These are phyloP conservation scores for Termitomyces sp. DNA, from an alignment of 768 basidiomycete species.

Conservation along the genomic window DNA sequence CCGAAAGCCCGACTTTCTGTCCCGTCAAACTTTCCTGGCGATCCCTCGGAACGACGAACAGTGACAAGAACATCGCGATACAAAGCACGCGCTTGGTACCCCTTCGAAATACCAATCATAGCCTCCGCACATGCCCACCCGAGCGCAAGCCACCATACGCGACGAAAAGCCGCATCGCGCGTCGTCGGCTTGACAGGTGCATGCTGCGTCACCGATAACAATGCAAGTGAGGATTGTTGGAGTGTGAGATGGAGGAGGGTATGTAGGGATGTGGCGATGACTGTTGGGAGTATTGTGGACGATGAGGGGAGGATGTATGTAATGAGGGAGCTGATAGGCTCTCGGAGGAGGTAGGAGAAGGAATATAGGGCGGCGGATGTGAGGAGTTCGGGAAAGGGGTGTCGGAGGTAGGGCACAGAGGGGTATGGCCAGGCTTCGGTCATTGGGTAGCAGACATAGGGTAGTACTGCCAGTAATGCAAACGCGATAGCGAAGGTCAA, in stretches of 20 bases:
- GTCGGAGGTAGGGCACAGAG: slow-evolving; percentile 50
- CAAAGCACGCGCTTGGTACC: slow-evolving; percentile 62
- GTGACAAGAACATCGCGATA: slow-evolving; percentile 68
- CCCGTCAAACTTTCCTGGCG: not conserved
- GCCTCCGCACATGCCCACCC: slow-evolving; percentile 76
- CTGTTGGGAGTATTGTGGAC: slow-evolving; percentile 20
- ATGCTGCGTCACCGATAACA: slow-evolving; percentile 48
- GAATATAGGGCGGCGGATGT: slow-evolving; percentile 60
- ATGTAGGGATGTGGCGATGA: slow-evolving; percentile 40
- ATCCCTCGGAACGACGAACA: slow-evolving; percentile 14
- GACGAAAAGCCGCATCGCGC: slow-evolving; percentile 53
- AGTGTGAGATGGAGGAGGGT: slow-evolving; percentile 49
- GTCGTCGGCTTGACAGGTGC: slow-evolving; percentile 45
- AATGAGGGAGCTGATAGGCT: slow-evolving; percentile 40
- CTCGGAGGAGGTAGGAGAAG: slow-evolving; percentile 50
- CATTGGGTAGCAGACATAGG: slow-evolving; percentile 44
- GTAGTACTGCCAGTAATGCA: slow-evolving; percentile 46
- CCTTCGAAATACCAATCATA: slow-evolving; percentile 60
- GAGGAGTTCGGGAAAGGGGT: slow-evolving; percentile 64
- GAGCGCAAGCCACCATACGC: slow-evolving; percentile 76
- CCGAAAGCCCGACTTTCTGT: not conserved
- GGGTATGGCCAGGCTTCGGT: slow-evolving; percentile 28
- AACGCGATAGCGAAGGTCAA: slow-evolving; percentile 48
- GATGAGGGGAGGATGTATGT: slow-evolving; percentile 23
- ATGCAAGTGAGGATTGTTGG: slow-evolving; percentile 50